Conservation (phyloP, 345 rosid genomes). For the Eucalyptus regnans region DNA sequence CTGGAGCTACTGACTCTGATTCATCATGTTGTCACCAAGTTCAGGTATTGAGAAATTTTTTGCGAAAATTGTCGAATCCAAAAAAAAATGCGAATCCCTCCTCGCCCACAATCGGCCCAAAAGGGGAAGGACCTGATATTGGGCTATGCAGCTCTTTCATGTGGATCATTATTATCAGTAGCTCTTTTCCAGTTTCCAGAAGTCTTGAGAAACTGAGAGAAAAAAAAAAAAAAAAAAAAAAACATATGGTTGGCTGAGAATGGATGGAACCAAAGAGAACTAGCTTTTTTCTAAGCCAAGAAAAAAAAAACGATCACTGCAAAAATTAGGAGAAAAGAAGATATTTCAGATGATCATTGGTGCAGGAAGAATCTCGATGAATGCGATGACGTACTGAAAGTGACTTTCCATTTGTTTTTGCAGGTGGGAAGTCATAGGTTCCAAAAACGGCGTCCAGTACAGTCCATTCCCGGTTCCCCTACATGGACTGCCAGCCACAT, state of each 20-base stretch:
- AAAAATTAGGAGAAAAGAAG: neutral
- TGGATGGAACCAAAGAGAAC: neutral
- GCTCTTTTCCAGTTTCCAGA: neutral
- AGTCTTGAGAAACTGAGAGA: neutral
- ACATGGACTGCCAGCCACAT: slow-evolving; percentile 64
- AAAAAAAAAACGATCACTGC: neutral
- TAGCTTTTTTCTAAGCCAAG: neutral
- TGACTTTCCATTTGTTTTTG: slow-evolving; percentile 8
- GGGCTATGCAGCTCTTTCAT: too few relatives aligned
- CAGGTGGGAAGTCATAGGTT: slow-evolving; percentile 69
- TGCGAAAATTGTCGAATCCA: too few relatives aligned
- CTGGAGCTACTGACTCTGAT: slow-evolving; percentile 55
- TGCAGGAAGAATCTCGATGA: neutral
- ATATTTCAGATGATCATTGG: neutral
- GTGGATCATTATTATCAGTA: too few relatives aligned
- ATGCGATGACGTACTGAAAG: neutral
- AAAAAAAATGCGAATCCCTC: too few relatives aligned
- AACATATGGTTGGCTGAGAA: neutral
- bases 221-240: too few relatives aligned
- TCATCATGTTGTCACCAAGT: slow-evolving; percentile 53
- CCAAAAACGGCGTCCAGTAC: slow-evolving; percentile 44
- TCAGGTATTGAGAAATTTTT: slow-evolving; percentile 59
- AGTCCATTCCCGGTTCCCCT: slow-evolving; percentile 72
- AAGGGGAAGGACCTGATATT: too few relatives aligned
- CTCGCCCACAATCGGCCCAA: too few relatives aligned